Base-by-base conservation (phyloP, 345 rosid genomes). In the Eutrema heterophyllum region DNA sequence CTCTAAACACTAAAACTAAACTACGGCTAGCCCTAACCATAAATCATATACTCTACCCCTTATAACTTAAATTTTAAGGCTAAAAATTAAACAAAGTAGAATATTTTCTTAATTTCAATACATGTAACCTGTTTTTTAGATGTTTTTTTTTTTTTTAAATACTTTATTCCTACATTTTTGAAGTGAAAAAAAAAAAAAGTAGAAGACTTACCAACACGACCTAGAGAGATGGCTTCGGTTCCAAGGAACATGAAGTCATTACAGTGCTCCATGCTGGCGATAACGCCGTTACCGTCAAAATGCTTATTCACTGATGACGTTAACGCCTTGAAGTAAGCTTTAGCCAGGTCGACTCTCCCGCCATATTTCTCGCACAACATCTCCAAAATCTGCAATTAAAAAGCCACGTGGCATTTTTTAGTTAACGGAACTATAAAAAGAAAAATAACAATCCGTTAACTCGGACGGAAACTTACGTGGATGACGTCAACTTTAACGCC, bases 401-500 rank as follows among this genome's bases (percentile, higher is more conserved):
- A 18, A 21, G 24, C 24, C 24, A 21, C 24, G 24, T 21, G 24
- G 24, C 24, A 21, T 21, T 21, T 1, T 21, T 21, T 21, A 21
- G 24, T 21, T 21, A 21, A 21, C 24, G 24, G 24, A 21, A 21
- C 24, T 21, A 21, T 21, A 21, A 21, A 21, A 21, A 21, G 24
- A 21, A 21, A 21, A 21, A 1, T 21, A 21, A 54, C 35, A 27
- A 6, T 0, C 44, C 33, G 39, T 73, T 46, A 26, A 62, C 11
- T 51, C n/a, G 0, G 71, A 63, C 41, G 15, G 46, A 26, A 18
- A 56, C 95, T 88, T 86, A 94, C 98, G 35, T 95, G 98, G 63
- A 95, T 95, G 68, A 92, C 99, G 83, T 95, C 98, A 16, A 95
- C 94, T 76, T 95, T 95, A 79, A 95, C 99, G n/a, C 99, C 99